Base-by-base conservation (phyloP, 2,329 filamentous ascomycete genomes). In the Botrytis tulipae region DNA sequence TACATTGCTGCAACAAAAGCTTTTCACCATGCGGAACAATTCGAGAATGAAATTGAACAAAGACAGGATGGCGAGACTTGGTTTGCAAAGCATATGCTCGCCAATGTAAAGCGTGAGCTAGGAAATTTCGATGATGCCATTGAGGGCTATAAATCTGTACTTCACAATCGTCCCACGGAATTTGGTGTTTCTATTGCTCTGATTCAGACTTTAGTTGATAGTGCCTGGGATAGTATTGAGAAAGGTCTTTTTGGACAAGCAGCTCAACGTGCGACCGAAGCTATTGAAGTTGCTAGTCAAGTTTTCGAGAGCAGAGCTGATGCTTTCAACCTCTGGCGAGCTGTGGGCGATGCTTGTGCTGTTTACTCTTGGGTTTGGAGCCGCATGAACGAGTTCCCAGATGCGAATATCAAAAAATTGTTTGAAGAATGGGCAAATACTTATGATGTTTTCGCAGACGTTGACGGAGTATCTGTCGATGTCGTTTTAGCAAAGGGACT, bases 71-170 rank as follows among this genome's bases (percentile, higher is more conserved):
- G 88, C 0, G 92, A 97, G 77, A 92, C 89, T 16, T 99, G 96
- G 96, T 99, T 98, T 81, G 95, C 95, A 12, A 93, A 93, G 80
- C 98, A 98, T 82, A 97, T 99, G 91, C 88, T 98, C 74, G 95
- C 94, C 59, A 98, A 99, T 79, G 93, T 99, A 72, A 94, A 94
- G 82, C 90, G 95, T 71, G 95, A 98, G 80, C 86, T 98, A 66
- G 94, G 94, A n/a, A 91, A 97, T 60, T 97, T 92, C 78, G 92
- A 97, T 74, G 90, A 93, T 72, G 93, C 96, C 0, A 92, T 97
- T 74, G 82, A 84, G 40, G 88, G 94, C 9, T 97, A 98, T 79
- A 87, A 89, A 77, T 84, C 87, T 18, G 94, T 98, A 12, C 86
- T 97, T 66, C 83, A 85, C 35, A 85, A 87, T 18, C 90, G 91